Percentiles rank a stretch among this genome's conserved stretches.
Evolutionary conservation across 495 filamentous ascomycete genomes (phyloP).

Genomic region (Aspergillus campestris): DNA sequence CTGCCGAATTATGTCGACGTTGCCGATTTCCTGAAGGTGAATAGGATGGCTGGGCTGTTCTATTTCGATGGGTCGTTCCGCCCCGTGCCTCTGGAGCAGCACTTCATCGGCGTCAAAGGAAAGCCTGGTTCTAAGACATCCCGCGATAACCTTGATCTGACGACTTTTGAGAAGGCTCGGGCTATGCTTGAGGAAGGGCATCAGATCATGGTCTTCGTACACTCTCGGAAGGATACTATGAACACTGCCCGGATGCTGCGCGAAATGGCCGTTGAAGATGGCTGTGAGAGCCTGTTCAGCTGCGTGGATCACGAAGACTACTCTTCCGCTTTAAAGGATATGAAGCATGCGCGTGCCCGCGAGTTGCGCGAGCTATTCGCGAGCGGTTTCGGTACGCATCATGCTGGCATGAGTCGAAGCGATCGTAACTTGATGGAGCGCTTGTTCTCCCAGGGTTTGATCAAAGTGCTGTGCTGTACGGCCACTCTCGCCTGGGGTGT

Average conservation of each 20-base stretch:
- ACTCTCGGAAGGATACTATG: constrained; percentile 90
- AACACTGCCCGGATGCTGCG: constrained; percentile 76
- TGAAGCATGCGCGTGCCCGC: constrained; percentile 71
- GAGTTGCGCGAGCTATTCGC: constrained; percentile 84
- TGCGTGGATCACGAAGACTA: constrained; percentile 62
- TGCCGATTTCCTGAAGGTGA: constrained; percentile 92
- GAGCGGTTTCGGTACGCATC: constrained; percentile 89
- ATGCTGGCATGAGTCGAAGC: constrained; percentile 88
- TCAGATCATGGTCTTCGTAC: constrained; percentile 98
- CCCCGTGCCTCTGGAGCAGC: constrained; percentile 92
- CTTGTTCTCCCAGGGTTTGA: constrained; percentile 76
- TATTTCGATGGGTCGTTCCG: constrained; percentile 96
- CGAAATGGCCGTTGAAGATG: constrained; percentile 76
- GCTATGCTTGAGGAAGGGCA: constrained; percentile 83
- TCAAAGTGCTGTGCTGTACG: constrained; percentile 96
- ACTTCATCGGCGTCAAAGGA: constrained; percentile 93
- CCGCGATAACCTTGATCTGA: constrained; percentile 77
- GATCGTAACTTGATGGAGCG: constrained; percentile 91
- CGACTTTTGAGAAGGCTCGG: constrained; percentile 88
- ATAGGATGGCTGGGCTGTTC: constrained; percentile 85
- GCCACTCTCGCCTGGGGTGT: constrained; percentile 98
- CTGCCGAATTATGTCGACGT: constrained; percentile 96
- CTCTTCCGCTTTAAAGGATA: constrained; percentile 64
- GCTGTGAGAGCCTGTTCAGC: constrained; percentile 64
- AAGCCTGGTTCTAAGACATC: constrained; percentile 72